A percentile compares a stretch with the other conserved stretches of the same genome.
Evolutionary conservation across 306 rosid genomes (phyloP).

Genomic region (Acacia crassicarpa): DNA sequence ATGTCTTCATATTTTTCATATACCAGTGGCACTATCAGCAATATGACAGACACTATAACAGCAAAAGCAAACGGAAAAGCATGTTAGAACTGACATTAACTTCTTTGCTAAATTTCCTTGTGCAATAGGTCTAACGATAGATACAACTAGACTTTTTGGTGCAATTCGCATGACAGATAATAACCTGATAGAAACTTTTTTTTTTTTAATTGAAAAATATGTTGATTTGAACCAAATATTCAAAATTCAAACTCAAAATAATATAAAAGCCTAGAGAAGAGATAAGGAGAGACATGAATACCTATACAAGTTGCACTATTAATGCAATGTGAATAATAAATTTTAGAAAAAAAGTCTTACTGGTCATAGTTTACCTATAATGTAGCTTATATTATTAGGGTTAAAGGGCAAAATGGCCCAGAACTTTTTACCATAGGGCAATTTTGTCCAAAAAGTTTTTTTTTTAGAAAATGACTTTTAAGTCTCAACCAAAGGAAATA

Average conservation of each 20-base stretch:
- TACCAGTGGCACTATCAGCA: slow-evolving; percentile 44
- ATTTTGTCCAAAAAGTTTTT: too few species aligned
- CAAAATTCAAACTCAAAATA: not conserved
- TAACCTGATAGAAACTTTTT: not conserved
- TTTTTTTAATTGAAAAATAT: not conserved
- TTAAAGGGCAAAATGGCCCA: too few species aligned
- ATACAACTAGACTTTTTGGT: not conserved
- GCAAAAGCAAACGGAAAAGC: slow-evolving; percentile 26
- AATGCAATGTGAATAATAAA: not conserved
- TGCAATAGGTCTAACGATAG: not conserved
- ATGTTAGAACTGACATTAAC: slow-evolving; percentile 12
- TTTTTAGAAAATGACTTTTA: too few species aligned
- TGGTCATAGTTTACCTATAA: not conserved
- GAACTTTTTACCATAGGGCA: fast-evolving
- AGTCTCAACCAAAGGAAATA: too few species aligned
- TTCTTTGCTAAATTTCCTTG: not conserved
- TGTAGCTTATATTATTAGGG: not conserved
- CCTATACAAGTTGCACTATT: not conserved
- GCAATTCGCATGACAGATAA: not conserved
- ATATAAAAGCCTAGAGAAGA: not conserved
- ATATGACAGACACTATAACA: slow-evolving; percentile 39
- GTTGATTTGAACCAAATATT: not conserved
- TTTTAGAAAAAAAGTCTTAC: not conserved
- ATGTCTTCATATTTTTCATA: slow-evolving; percentile 55
- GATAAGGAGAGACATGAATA: not conserved